Conservation (phyloP, 164 flowering plant species). For the Macadamia tetraphylla region DNA sequence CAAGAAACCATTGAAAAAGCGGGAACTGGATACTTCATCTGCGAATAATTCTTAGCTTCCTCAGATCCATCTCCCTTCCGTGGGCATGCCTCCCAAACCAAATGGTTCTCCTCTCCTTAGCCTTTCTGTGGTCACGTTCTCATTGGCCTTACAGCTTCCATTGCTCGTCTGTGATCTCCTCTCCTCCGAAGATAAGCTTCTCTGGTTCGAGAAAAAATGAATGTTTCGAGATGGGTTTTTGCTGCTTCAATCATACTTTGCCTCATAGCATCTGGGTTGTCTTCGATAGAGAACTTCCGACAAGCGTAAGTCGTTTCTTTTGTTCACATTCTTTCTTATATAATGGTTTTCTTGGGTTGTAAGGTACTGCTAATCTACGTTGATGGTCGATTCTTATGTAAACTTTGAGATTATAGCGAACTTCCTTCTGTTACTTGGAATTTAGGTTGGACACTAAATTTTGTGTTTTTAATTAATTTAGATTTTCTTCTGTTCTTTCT, state of each 20-base stretch:
- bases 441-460: not conserved
- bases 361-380: not conserved
- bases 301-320: conserved; percentile 60
- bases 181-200: conserved; percentile 10
- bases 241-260: conserved; percentile 26
- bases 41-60: conserved; percentile 13
- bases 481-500: no score
- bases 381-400: not conserved
- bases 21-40: conserved; percentile 26
- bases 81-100: conserved; percentile 8
- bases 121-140: not conserved
- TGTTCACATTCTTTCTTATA: not conserved
- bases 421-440: not conserved
- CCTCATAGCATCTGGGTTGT: conserved; percentile 39
- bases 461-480: not conserved
- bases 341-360: no score
- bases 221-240: conserved; percentile 27
- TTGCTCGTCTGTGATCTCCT: conserved; percentile 1
- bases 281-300: conserved; percentile 47
- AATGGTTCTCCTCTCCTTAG: not conserved
- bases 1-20: conserved; percentile 1
- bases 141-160: conserved; percentile 2
- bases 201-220: conserved; percentile 25
- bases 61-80: conserved; percentile 19
- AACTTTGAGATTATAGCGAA: not conserved